Base-by-base conservation (phyloP, 2,329 filamentous ascomycete species). In the Neofusicoccum cordaticola region DNA sequence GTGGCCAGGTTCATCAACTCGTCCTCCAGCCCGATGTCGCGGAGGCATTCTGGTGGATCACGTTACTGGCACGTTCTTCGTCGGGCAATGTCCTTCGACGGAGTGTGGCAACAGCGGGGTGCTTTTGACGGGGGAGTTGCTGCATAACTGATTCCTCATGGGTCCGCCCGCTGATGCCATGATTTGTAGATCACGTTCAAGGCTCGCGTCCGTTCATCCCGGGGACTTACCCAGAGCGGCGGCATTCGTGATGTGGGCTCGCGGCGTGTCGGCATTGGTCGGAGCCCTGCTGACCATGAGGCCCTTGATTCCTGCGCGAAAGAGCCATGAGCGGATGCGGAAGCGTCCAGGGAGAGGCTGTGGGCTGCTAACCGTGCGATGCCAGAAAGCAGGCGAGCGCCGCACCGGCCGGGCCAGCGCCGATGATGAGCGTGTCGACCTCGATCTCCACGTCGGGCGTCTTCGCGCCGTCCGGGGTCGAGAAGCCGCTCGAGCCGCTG, bases 181-280 rank as follows among this genome's bases (percentile, higher is more conserved):
- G 22, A 22, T 22, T 22, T 22, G 2, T 22, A 22, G 22, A 22
- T 22, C 22, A 22, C 22, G 22, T 3, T 22, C 22, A 22, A 22
- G 22, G 22, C 22, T 22, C 22, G 22, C 22, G 22, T 22, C 22
- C 22, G 22, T 22, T 22, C 27, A 31, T 7, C 27, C 27, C 4
- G 6, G 19, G 69, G 45, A 63, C 69, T 41, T 70, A 80, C 79
- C 78, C 17, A 85, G 71, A 0, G 84, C 84, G 0, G 84, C 84
- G 72, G 83, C 83, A 70, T 87, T 88, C 48, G 83, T 86, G 64
- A 87, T 85, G 70, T 88, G 86, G 0, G 85, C 86, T 31, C 86
- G 77, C 1, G 86, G 86, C 1, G 85, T 86, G 64, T 84, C 76
- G 1, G 85, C 84, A 1, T 82, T 85, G 3, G 81, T 79, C 0